A percentile compares a stretch with the other conserved stretches of the same genome.
Conservation (phyloP, 805 yeast species). For the Candida pseudoglaebosa region DNA sequence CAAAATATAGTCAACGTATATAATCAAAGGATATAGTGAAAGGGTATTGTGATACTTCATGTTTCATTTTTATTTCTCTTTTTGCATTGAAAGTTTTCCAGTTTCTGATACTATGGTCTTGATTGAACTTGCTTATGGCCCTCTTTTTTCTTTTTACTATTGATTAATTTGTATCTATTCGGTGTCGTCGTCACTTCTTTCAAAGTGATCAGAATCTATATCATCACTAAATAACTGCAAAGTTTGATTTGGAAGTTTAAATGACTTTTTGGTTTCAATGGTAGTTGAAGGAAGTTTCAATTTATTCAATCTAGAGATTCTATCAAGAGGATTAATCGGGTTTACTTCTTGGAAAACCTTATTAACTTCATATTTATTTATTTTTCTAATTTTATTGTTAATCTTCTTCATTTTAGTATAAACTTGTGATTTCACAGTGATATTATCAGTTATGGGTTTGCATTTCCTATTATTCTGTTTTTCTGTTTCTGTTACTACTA, state of each 20-base stretch:
- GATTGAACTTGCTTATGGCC: too few relatives aligned
- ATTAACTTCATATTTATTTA: too few relatives aligned
- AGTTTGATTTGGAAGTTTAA: background rate
- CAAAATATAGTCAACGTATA: too few relatives aligned
- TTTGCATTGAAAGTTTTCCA: too few relatives aligned
- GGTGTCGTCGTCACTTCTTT: constrained; percentile 4
- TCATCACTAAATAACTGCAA: constrained; percentile 6
- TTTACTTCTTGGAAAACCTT: too few relatives aligned
- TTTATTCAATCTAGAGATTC: constrained; percentile 5
- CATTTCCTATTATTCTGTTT: too few relatives aligned
- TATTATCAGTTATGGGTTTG: background rate
- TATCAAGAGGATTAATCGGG: background rate
- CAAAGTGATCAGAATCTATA: constrained; percentile 14
- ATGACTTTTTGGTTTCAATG: constrained; percentile 7
- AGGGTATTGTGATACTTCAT: too few relatives aligned
- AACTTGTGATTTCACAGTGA: background rate
- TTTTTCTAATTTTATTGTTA: background rate
- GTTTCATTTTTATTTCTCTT: too few relatives aligned
- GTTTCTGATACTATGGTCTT: too few relatives aligned
- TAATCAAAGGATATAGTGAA: too few relatives aligned
- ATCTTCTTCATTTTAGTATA: background rate
- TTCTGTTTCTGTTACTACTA: too few relatives aligned
- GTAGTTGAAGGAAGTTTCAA: constrained; percentile 9
- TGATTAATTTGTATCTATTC: constrained; percentile 5
- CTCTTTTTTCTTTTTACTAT: constrained; percentile 8